Conservation (phyloP, 345 rosid genomes). For the Acer yangbiense region DNA sequence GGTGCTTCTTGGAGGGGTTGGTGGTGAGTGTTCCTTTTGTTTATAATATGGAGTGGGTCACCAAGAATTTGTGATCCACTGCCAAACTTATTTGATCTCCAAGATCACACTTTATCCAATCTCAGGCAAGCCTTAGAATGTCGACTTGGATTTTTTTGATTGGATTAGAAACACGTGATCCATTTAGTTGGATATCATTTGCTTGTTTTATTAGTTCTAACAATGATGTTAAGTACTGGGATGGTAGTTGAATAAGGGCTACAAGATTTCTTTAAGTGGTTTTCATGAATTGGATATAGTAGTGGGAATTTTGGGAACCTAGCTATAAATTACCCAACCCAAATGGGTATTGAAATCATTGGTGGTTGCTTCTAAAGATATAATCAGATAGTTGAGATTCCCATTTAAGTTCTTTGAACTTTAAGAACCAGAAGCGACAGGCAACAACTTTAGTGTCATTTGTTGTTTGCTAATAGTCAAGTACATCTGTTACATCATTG, state of each 20-base stretch:
- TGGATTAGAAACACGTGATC: background rate
- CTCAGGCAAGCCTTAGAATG: background rate
- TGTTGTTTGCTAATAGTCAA: background rate
- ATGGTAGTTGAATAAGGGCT: background rate
- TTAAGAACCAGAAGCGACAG: background rate
- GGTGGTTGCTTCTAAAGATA: background rate
- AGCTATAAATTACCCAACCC: background rate
- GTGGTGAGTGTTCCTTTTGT: background rate
- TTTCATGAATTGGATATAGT: background rate
- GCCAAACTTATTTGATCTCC: background rate
- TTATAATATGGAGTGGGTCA: background rate
- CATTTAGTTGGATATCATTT: conserved; percentile 4
- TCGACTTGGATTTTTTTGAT: background rate
- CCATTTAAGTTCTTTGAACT: background rate
- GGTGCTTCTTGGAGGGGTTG: conserved; percentile 6
- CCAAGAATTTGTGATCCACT: no score
- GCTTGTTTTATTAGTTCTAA: background rate
- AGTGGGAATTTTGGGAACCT: background rate
- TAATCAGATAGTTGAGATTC: background rate
- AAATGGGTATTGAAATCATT: background rate
- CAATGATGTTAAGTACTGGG: background rate
- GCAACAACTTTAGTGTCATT: background rate
- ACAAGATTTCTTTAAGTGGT: background rate
- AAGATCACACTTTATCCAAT: background rate
- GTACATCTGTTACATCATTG: background rate